Evolutionary conservation across 1,284 basidiomycete genomes (phyloP).

Genomic region (Sparassis latifolia): DNA sequence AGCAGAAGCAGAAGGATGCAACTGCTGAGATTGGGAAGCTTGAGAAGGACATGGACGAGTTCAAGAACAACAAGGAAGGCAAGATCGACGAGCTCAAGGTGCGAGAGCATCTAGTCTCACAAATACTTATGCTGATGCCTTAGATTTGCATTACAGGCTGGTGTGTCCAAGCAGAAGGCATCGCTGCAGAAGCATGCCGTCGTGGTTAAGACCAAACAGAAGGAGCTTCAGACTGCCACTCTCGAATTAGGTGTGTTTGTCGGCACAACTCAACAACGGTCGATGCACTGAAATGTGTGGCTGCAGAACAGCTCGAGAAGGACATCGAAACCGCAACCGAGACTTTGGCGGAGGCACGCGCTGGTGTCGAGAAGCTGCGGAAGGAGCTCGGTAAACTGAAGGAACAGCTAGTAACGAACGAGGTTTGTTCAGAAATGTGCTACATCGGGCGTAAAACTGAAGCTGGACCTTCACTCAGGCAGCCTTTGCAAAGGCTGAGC

Average conservation of each 20-base stretch:
- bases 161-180: slow-evolving; percentile 78
- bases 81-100: slow-evolving; percentile 95
- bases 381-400: slow-evolving; percentile 61
- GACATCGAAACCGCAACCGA: slow-evolving; percentile 66
- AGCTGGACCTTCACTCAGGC: slow-evolving; percentile 32
- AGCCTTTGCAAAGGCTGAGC: slow-evolving; percentile 58
- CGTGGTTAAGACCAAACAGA: slow-evolving; percentile 81
- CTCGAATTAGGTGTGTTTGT: slow-evolving; percentile 72
- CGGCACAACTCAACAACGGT: not conserved
- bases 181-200: slow-evolving; percentile 77
- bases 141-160: slow-evolving; percentile 39
- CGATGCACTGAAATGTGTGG: not conserved
- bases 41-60: slow-evolving; percentile 96
- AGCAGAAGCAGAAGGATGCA: slow-evolving; percentile 73
- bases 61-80: slow-evolving; percentile 97
- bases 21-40: slow-evolving; percentile 79
- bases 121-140: not conserved
- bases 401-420: slow-evolving; percentile 43
- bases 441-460: too few relatives aligned
- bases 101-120: not conserved
- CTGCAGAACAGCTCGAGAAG: slow-evolving; percentile 73
- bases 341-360: slow-evolving; percentile 56
- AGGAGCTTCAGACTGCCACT: slow-evolving; percentile 81
- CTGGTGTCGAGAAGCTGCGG: slow-evolving; percentile 52
- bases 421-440: slow-evolving; percentile 33